These are phyloP conservation scores for Coffea canephora DNA, from an alignment of 257 asterid species.

Conservation along the genomic window DNA sequence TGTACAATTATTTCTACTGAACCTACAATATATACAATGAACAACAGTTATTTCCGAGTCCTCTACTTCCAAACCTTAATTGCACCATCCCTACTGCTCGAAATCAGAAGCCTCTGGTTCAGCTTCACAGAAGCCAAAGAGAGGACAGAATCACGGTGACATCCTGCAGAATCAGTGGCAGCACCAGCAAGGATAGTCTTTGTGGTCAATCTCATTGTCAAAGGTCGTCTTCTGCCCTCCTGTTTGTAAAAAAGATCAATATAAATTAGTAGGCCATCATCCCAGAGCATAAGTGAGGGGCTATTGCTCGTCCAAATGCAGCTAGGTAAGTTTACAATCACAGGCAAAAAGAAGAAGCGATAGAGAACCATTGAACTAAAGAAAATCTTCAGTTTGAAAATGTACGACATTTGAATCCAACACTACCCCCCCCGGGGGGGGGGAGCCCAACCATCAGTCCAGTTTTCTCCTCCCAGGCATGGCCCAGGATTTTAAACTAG, in stretches of 20 bases:
- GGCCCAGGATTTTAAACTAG: not conserved
- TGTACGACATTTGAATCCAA: not conserved
- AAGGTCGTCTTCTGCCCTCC: constrained; percentile 86
- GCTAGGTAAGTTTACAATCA: not conserved
- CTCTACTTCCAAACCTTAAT: constrained; percentile 95
- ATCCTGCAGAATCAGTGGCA: constrained; percentile 91
- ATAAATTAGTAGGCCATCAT: constrained; percentile 9
- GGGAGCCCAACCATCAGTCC: not conserved
- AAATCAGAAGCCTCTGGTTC: constrained; percentile 94
- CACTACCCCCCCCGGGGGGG: too few species aligned
- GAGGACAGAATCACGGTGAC: constrained; percentile 89
- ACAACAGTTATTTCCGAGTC: constrained; percentile 20
- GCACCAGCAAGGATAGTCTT: constrained; percentile 81
- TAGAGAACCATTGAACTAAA: not conserved
- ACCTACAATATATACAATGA: constrained; percentile 41
- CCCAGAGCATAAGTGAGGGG: not conserved
- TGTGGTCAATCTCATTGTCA: constrained; percentile 57
- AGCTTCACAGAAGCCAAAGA: constrained; percentile 86
- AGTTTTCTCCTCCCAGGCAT: not conserved
- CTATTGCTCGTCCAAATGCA: not conserved
- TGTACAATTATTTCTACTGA: constrained; percentile 36
- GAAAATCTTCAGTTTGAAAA: not conserved
- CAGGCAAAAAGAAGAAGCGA: not conserved
- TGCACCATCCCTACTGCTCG: constrained; percentile 97
- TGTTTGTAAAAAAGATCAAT: constrained; percentile 27